Percentiles rank a stretch among this genome's conserved stretches.
Conservation (phyloP, 2,329 filamentous ascomycete genomes). For the Neospermospora avenae region DNA sequence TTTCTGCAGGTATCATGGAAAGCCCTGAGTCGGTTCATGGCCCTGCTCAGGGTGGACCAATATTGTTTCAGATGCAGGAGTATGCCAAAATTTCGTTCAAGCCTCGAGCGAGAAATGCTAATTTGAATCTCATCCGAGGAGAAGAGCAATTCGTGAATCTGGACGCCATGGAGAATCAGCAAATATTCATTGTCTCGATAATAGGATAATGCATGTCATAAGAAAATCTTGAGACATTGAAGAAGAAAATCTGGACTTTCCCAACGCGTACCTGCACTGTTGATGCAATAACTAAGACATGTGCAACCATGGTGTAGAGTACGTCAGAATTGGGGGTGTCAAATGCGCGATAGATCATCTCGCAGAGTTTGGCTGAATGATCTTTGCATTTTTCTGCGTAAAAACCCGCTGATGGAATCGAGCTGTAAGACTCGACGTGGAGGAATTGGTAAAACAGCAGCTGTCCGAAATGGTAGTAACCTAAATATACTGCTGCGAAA, state of each 20-base stretch:
- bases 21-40: slow-evolving; percentile 39
- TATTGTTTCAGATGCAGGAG: slow-evolving; percentile 39
- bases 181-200: too few relatives aligned
- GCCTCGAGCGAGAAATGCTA: slow-evolving; percentile 34
- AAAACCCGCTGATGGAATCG: slow-evolving; percentile 7
- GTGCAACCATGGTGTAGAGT: slow-evolving; percentile 43
- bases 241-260: too few relatives aligned
- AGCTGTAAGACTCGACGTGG: slow-evolving; percentile 31
- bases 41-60: slow-evolving; percentile 41
- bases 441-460: slow-evolving; percentile 48
- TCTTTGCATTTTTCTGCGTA: slow-evolving; percentile 41
- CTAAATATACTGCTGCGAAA: slow-evolving; percentile 45
- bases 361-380: slow-evolving; percentile 40
- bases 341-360: slow-evolving; percentile 40
- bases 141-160: slow-evolving; percentile 46
- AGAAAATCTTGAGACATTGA: too few relatives aligned
- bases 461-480: slow-evolving; percentile 45
- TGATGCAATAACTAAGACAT: slow-evolving; percentile 46
- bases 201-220: too few relatives aligned
- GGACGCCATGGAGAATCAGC: slow-evolving; percentile 24
- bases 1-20: slow-evolving; percentile 43
- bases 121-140: slow-evolving; percentile 38
- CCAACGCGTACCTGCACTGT: slow-evolving; percentile 27
- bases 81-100: slow-evolving; percentile 46
- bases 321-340: slow-evolving; percentile 39